phyloP scores from a whole-genome alignment of 2,329 filamentous ascomycete species.

The Hypocrella siamensis region DNA sequence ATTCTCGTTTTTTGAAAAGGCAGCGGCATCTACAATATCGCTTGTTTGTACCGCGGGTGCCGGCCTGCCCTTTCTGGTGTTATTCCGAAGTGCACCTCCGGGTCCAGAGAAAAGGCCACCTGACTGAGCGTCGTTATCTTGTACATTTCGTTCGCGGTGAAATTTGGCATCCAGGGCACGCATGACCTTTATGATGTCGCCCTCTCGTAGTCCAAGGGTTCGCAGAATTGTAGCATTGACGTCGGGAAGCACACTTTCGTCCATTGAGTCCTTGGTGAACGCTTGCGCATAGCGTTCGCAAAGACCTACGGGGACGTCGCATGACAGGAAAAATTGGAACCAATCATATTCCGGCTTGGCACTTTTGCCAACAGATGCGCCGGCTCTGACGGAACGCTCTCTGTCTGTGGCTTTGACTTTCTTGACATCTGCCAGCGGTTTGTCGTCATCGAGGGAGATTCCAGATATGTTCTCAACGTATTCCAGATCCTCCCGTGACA shows the following conservation, averaged over 20 bases:
- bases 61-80: conserved; percentile 82
- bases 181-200: conserved; percentile 92
- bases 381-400: conserved; percentile 22
- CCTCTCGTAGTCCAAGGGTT: conserved; percentile 84
- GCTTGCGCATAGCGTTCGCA: conserved; percentile 90
- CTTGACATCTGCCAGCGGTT: conserved; percentile 76
- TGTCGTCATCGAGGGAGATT: conserved; percentile 83
- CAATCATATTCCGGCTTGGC: conserved; percentile 77
- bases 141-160: conserved; percentile 39
- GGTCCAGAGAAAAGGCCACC: conserved; percentile 80
- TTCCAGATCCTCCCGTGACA: conserved; percentile 89
- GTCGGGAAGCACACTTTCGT: conserved; percentile 80
- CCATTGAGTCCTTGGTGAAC: conserved; percentile 86
- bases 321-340: conserved; percentile 96
- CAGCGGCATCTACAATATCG: conserved; percentile 76
- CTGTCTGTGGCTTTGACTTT: conserved; percentile 25
- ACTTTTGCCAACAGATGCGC: conserved; percentile 44
- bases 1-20: conserved; percentile 49
- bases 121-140: conserved; percentile 41
- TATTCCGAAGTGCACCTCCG: conserved; percentile 81
- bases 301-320: conserved; percentile 79
- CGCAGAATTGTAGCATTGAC: conserved; percentile 72
- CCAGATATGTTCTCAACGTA: conserved; percentile 86
- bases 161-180: conserved; percentile 73
- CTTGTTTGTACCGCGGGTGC: conserved; percentile 73